Conservation (phyloP, 2,329 filamentous ascomycete genomes). For the Claviceps sorghi region DNA sequence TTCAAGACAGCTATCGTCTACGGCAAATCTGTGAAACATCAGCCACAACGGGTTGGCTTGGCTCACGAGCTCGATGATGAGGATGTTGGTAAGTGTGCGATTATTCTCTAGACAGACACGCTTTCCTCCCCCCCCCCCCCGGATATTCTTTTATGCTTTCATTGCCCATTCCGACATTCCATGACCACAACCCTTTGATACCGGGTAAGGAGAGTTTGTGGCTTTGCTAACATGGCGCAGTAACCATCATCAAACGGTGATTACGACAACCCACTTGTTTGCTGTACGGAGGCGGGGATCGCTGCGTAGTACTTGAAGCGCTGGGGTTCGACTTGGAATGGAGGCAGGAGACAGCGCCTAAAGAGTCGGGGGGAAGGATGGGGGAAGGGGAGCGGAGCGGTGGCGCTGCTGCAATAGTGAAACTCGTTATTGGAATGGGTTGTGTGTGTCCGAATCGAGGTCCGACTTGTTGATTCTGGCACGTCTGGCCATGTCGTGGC, state of each 20-base stretch:
- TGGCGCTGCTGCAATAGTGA: not conserved
- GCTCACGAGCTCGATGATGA: slow-evolving; percentile 86
- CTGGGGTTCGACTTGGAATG: not conserved
- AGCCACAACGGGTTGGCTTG: slow-evolving; percentile 88
- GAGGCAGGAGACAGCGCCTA: not conserved
- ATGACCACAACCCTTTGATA: not conserved
- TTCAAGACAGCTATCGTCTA: slow-evolving; percentile 96
- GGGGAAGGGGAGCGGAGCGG: not conserved
- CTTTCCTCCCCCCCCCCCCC: not conserved
- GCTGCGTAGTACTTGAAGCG: slow-evolving; percentile 3
- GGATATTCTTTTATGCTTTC: not conserved
- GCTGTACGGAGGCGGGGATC: not conserved
- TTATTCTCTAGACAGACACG: not conserved
- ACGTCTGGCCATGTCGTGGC: not conserved
- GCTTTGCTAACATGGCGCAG: slow-evolving; percentile 13
- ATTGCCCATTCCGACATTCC: not conserved
- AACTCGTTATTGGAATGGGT: not conserved
- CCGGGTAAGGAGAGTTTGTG: not conserved
- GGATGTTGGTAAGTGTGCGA: slow-evolving; percentile 65
- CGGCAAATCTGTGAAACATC: slow-evolving; percentile 95
- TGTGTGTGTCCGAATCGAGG: not conserved
- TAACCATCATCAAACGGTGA: slow-evolving; percentile 54
- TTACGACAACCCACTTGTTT: slow-evolving; percentile 1
- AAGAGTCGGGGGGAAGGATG: not conserved
- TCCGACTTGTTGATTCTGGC: not conserved